phyloP scores from a whole-genome alignment of 2,329 filamentous ascomycete genomes.

The Plectosphaerella plurivora region DNA sequence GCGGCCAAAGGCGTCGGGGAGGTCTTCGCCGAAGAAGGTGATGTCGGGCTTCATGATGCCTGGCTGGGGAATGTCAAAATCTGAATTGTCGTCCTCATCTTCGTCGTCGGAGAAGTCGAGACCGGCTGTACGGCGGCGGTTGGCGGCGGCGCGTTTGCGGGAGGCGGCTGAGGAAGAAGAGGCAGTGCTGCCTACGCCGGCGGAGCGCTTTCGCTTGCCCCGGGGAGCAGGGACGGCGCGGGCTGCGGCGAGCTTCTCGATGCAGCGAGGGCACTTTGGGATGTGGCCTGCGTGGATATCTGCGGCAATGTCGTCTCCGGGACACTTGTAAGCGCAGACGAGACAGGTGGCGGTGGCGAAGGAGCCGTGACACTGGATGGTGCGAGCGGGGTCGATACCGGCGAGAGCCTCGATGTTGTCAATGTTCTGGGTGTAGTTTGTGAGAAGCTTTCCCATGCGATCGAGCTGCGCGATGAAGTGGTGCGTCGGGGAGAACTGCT shows the following conservation, averaged over 20 bases:
- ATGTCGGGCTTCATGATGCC: slow-evolving; percentile 97
- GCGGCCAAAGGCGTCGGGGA: slow-evolving; percentile 77
- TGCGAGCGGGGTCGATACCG: slow-evolving; percentile 73
- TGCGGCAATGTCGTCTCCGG: slow-evolving; percentile 72
- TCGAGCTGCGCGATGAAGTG: slow-evolving; percentile 89
- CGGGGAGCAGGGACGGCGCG: slow-evolving; percentile 16
- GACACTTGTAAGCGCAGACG: slow-evolving; percentile 69
- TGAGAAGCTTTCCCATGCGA: slow-evolving; percentile 81
- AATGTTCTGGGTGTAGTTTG: slow-evolving; percentile 98
- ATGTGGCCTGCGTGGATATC: slow-evolving; percentile 74
- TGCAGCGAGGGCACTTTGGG: slow-evolving; percentile 72
- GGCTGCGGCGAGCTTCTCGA: slow-evolving; percentile 41
- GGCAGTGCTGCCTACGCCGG: slow-evolving; percentile 26
- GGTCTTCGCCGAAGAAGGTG: slow-evolving; percentile 91
- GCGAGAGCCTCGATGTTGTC: slow-evolving; percentile 91
- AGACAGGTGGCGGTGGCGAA: slow-evolving; percentile 91
- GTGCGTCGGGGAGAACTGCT: slow-evolving; percentile 86
- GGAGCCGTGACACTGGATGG: slow-evolving; percentile 94
- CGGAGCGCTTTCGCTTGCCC: slow-evolving; percentile 34
- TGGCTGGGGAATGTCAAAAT: slow-evolving; percentile 53
- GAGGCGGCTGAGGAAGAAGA: slow-evolving; percentile 6
- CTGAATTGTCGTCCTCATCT: slow-evolving; percentile 31
- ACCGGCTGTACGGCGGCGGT: slow-evolving; percentile 10
- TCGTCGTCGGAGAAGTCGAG: slow-evolving; percentile 11
- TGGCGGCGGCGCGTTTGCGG: slow-evolving; percentile 26